These are phyloP conservation scores for Aphanomyces astaci DNA, from an alignment of 352 stramenopile species.

Conservation along the genomic window DNA sequence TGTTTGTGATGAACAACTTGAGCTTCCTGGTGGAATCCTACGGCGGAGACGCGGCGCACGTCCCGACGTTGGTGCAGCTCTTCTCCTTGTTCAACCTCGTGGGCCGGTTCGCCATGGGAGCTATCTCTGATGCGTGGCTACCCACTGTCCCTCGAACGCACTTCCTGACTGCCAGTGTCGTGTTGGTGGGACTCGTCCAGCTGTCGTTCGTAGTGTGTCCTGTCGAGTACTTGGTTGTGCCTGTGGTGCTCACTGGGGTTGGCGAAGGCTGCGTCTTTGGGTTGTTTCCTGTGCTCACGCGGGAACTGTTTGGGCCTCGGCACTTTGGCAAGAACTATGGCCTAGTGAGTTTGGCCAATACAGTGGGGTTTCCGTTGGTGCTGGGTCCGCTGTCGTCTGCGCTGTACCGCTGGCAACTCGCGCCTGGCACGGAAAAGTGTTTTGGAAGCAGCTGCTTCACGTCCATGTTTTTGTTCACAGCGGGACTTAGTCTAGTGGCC, in stretches of 20 bases:
- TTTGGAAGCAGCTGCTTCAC: slow-evolving; percentile 49
- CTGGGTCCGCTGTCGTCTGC: slow-evolving; percentile 58
- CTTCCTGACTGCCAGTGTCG: slow-evolving; percentile 44
- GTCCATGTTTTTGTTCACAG: slow-evolving; percentile 57
- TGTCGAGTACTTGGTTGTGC: slow-evolving; percentile 35
- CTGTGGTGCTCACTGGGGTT: slow-evolving; percentile 49
- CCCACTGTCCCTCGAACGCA: slow-evolving; percentile 43
- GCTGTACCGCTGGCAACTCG: slow-evolving; percentile 33
- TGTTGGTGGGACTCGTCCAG: slow-evolving; percentile 54
- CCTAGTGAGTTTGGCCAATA: slow-evolving; percentile 64
- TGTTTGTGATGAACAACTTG: slow-evolving; percentile 79
- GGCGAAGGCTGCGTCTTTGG: slow-evolving; percentile 70
- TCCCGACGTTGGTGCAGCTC: slow-evolving; percentile 53
- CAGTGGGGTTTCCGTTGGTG: slow-evolving; percentile 64
- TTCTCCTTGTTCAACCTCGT: slow-evolving; percentile 66
- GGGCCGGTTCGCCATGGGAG: slow-evolving; percentile 43
- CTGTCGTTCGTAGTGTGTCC: slow-evolving; percentile 48
- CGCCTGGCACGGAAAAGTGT: slow-evolving; percentile 42
- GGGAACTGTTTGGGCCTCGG: slow-evolving; percentile 54
- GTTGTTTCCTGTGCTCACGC: slow-evolving; percentile 57
- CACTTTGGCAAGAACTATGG: slow-evolving; percentile 80
- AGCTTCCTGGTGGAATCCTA: slow-evolving; percentile 67
- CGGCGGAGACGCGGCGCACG: slow-evolving; percentile 36
- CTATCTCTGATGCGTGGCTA: slow-evolving; percentile 53
- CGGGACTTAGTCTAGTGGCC: no score